Evolutionary conservation across 2,329 filamentous ascomycete species (phyloP).

Genomic region (Fusarium armeniacum): DNA sequence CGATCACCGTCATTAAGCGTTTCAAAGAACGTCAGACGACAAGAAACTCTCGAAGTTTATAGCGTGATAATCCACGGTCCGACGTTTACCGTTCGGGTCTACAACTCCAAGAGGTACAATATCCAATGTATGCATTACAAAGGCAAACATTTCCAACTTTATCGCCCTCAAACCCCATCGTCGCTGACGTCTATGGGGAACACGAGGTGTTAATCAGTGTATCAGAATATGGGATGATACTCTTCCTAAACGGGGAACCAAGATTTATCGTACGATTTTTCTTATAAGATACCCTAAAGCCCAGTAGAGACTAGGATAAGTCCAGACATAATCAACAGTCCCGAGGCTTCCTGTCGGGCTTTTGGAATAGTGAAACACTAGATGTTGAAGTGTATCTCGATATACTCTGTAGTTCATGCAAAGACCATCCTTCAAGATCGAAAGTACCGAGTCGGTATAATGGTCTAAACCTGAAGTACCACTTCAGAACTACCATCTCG

Average conservation of each 20-base stretch:
- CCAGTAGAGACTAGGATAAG: not conserved
- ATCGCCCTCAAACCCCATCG: not conserved
- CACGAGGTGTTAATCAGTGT: constrained; percentile 1
- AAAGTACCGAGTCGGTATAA: not conserved
- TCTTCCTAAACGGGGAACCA: not conserved
- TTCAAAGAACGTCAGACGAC: constrained; percentile 8
- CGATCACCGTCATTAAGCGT: not conserved
- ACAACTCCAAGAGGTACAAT: not conserved
- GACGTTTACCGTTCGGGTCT: not conserved
- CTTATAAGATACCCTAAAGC: not conserved
- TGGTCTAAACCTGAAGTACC: not conserved
- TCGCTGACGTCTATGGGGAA: not conserved
- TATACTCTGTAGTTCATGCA: not conserved
- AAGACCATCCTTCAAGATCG: not conserved
- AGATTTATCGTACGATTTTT: constrained; percentile 13
- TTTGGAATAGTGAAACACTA: constrained; percentile 1
- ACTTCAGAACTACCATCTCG: not conserved
- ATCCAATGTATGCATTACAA: not conserved
- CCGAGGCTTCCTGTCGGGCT: not conserved
- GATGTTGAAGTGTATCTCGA: not conserved
- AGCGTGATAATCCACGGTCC: not conserved
- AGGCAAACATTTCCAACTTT: constrained; percentile 4
- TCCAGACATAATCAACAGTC: too few relatives aligned
- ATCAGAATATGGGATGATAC: constrained; percentile 7
- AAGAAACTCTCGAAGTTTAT: not conserved